A percentile compares a stretch with the other conserved stretches of the same genome.
phyloP scores from a whole-genome alignment of 2,329 filamentous ascomycete genomes.

The Karstenula rhodostoma region DNA sequence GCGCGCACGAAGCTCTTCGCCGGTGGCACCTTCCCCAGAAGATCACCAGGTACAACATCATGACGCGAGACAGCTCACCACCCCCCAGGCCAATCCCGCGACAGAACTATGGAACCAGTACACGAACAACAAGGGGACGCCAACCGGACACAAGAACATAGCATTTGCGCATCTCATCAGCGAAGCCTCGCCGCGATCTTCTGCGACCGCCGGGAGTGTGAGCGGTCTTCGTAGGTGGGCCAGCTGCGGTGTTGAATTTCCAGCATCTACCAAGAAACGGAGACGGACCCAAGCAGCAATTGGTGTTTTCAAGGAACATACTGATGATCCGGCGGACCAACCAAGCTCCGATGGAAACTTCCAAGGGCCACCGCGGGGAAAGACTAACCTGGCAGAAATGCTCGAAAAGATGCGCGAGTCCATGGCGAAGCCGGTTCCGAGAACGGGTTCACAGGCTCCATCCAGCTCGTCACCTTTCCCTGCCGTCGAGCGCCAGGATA shows the following conservation, averaged over 20 bases:
- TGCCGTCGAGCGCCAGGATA: slow-evolving; percentile 33
- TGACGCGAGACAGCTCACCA: slow-evolving; percentile 41
- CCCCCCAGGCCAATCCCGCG: slow-evolving; percentile 57
- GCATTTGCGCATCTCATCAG: slow-evolving; percentile 55
- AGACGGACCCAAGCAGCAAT: slow-evolving; percentile 48
- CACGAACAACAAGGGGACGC: slow-evolving; percentile 49
- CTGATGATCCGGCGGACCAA: slow-evolving; percentile 40
- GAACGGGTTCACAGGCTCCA: slow-evolving; percentile 41
- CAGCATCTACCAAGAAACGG: slow-evolving; percentile 52
- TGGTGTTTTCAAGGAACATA: slow-evolving; percentile 34
- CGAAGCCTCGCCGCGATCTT: slow-evolving; percentile 56
- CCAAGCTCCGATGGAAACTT: slow-evolving; percentile 43
- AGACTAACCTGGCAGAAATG: slow-evolving; percentile 43
- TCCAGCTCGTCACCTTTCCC: slow-evolving; percentile 59
- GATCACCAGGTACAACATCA: slow-evolving; percentile 37
- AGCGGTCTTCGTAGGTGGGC: slow-evolving; percentile 58
- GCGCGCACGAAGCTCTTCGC: slow-evolving; percentile 58
- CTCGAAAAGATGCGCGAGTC: slow-evolving; percentile 57
- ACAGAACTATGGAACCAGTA: slow-evolving; percentile 59
- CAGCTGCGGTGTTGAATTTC: slow-evolving; percentile 60
- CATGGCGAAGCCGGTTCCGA: slow-evolving; percentile 41
- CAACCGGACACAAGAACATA: slow-evolving; percentile 46
- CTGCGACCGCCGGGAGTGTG: slow-evolving; percentile 55
- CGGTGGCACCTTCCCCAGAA: slow-evolving; percentile 50
- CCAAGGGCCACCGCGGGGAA: slow-evolving; percentile 32